Conservation (phyloP, 1,284 basidiomycete species). For the Malassezia pachydermatis region DNA sequence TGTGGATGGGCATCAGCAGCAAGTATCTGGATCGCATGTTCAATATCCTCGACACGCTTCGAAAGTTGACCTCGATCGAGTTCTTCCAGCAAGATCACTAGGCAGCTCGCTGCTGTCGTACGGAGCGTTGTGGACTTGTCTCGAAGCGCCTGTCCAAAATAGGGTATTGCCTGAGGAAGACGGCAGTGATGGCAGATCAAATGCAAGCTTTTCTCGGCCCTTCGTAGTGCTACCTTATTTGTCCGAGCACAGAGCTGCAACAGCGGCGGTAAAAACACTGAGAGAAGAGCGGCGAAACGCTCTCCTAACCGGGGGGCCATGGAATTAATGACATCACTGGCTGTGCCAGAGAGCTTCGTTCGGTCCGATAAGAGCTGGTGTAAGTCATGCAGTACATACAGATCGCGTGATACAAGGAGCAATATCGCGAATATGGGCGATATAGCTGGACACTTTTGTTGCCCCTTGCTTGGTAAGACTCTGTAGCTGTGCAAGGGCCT, state of each 20-base stretch:
- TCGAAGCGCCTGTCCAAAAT: constrained; percentile 47
- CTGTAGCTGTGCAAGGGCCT: constrained; percentile 27
- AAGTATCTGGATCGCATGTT: constrained; percentile 49
- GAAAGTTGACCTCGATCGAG: constrained; percentile 38
- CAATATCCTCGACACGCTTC: constrained; percentile 46
- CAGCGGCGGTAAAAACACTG: constrained; percentile 50
- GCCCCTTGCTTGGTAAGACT: constrained; percentile 34
- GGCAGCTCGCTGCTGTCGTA: constrained; percentile 18
- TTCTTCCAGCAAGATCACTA: constrained; percentile 40
- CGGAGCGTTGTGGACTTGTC: constrained; percentile 47
- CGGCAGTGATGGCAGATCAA: constrained; percentile 51
- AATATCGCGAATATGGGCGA: constrained; percentile 22
- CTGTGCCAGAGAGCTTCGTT: constrained; percentile 51
- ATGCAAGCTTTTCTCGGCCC: constrained; percentile 50
- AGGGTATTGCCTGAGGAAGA: constrained; percentile 42
- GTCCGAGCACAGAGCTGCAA: constrained; percentile 51
- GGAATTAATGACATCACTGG: constrained; percentile 51
- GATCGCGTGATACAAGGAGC: constrained; percentile 23
- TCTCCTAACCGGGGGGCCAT: constrained; percentile 50
- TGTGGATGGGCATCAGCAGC: constrained; percentile 51
- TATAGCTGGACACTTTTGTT: constrained; percentile 26
- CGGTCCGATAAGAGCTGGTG: constrained; percentile 52
- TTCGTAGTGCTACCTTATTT: constrained; percentile 52
- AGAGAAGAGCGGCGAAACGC: constrained; percentile 49
- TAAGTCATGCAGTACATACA: constrained; percentile 4